Conservation (phyloP, 1,139 yeast species). For the Blastobotrys raffinosifermentans region DNA sequence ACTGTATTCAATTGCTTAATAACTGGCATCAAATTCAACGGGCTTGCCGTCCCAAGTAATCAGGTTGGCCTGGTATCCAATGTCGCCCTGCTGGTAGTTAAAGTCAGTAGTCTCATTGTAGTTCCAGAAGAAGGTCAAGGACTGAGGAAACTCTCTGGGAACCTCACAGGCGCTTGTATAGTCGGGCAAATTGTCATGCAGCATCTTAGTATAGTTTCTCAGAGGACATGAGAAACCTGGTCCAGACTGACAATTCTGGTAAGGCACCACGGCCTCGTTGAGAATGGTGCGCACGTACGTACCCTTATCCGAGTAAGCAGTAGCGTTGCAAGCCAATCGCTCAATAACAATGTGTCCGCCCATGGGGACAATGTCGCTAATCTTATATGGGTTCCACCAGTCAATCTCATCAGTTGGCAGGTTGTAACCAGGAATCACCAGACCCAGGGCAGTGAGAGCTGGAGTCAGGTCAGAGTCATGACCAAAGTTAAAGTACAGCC, state of each 20-base stretch:
- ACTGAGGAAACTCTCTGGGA: conserved; percentile 2
- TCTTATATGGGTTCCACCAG: conserved; percentile 43
- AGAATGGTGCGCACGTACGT: conserved; percentile 42
- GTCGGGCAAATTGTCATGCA: background rate
- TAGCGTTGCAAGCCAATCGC: conserved; percentile 36
- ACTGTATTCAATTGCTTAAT: too few species aligned
- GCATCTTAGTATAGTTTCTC: conserved; percentile 4
- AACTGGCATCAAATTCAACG: too few species aligned
- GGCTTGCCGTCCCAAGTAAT: too few species aligned
- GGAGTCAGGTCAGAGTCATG: conserved; percentile 56
- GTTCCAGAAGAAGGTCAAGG: conserved; percentile 6
- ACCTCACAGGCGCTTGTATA: conserved; percentile 1
- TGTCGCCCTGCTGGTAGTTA: background rate
- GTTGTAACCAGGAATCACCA: conserved; percentile 38
- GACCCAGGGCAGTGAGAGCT: conserved; percentile 47
- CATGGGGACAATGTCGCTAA: conserved; percentile 42
- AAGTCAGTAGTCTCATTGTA: conserved; percentile 1
- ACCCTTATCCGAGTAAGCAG: conserved; percentile 2
- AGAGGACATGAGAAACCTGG: conserved; percentile 32
- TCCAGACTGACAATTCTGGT: conserved; percentile 46
- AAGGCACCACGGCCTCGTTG: conserved; percentile 58
- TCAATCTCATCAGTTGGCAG: conserved; percentile 35
- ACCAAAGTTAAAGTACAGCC: conserved; percentile 43
- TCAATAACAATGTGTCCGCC: conserved; percentile 47
- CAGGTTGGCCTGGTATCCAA: background rate